phyloP scores from a whole-genome alignment of 1,139 yeast genomes.

The Torulaspora globosa region DNA sequence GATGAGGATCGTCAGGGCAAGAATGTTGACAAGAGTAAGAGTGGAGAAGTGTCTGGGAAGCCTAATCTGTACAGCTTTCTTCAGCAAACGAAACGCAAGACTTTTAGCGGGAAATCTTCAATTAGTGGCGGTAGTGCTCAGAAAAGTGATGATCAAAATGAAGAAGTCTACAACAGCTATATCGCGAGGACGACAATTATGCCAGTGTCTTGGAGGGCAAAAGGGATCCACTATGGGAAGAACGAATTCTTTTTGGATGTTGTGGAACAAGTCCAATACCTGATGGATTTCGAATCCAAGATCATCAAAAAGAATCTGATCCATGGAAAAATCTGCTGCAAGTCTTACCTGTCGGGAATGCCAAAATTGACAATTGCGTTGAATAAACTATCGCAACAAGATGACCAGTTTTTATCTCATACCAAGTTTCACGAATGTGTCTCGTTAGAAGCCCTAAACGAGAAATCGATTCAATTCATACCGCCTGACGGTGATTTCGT shows the following conservation, averaged over 20 bases:
- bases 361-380: conserved; percentile 65
- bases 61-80: conserved; percentile 11
- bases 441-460: conserved; percentile 55
- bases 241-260: conserved; percentile 78
- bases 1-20: conserved; percentile 20
- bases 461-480: conserved; percentile 57
- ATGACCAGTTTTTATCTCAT: conserved; percentile 42
- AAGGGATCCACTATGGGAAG: conserved; percentile 71
- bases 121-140: conserved; percentile 20
- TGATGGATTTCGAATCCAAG: conserved; percentile 53
- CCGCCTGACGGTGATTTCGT: conserved; percentile 80
- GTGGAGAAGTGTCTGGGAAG: conserved; percentile 5
- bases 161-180: conserved; percentile 51
- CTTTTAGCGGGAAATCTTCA: conserved; percentile 5
- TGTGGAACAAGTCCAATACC: conserved; percentile 59
- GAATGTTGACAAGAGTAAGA: conserved; percentile 9
- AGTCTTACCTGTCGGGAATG: conserved; percentile 73
- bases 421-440: conserved; percentile 79
- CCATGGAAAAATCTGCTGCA: conserved; percentile 60
- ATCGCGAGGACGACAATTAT: conserved; percentile 69
- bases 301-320: conserved; percentile 60
- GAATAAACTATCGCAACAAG: conserved; percentile 52
- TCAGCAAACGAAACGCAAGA: conserved; percentile 12
- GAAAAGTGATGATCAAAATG: conserved; percentile 26
- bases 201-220: conserved; percentile 76